Percentiles rank a stretch among this genome's conserved stretches.
Evolutionary conservation across 768 basidiomycete species (phyloP).

Genomic region (Rubroboletus pulcherrimus): DNA sequence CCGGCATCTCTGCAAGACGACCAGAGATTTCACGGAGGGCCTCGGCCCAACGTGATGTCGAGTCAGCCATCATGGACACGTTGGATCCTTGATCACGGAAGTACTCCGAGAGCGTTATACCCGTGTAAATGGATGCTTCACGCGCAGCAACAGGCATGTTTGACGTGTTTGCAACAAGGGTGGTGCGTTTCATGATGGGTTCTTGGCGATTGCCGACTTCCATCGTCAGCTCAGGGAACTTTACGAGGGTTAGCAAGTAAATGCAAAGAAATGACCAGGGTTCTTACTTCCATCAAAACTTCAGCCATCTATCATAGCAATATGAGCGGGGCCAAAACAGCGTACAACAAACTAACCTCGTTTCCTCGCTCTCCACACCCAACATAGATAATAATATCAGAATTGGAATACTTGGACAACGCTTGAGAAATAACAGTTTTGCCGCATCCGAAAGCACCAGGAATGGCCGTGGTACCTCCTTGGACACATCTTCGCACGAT

Average conservation of each 20-base stretch:
- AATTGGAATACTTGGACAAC: constrained; percentile 97
- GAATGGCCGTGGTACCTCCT: constrained; percentile 95
- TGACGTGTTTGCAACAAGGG: constrained; percentile 97
- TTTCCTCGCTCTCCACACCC: constrained; percentile 99
- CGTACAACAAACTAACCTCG: constrained; percentile 50
- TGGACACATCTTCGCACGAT: constrained; percentile 71
- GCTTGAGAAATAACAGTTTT: constrained; percentile 99
- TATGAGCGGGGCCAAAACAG: constrained; percentile 36
- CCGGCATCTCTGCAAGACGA: constrained; percentile 99
- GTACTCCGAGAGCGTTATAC: constrained; percentile 98
- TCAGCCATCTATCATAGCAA: constrained; percentile 76
- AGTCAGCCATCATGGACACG: constrained; percentile 99
- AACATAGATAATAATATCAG: constrained; percentile 98
- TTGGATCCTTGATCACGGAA: constrained; percentile 99
- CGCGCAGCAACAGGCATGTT: constrained; percentile 99
- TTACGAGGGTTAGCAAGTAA: constrained; percentile 10
- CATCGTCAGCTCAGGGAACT: constrained; percentile 91
- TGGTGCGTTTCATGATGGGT: constrained; percentile 99
- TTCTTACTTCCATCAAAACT: constrained; percentile 90
- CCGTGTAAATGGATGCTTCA: constrained; percentile 99
- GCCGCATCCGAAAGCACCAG: constrained; percentile 97
- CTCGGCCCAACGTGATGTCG: constrained; percentile 98
- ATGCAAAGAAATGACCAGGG: constrained; percentile 1
- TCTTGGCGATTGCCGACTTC: constrained; percentile 90
- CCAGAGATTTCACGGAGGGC: constrained; percentile 99